Evolutionary conservation across 2,329 filamentous ascomycete genomes (phyloP).

Genomic region (Bipolaris zeicola): DNA sequence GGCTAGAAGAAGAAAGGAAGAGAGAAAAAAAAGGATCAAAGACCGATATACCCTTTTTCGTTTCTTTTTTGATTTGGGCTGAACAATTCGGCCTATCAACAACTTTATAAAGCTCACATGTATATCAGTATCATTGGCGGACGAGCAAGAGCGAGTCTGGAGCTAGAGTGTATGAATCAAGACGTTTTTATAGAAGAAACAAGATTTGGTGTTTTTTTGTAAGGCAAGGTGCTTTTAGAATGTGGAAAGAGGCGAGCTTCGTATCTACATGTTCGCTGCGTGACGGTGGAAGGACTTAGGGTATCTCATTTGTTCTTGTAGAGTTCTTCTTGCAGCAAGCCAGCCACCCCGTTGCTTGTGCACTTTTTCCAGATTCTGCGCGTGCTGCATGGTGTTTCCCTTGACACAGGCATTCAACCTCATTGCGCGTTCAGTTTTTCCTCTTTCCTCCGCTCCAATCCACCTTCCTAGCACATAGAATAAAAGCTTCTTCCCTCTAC

Average conservation of each 20-base stretch:
- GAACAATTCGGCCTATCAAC: slow-evolving; percentile 12
- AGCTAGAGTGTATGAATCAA: slow-evolving; percentile 23
- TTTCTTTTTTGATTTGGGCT: neutral
- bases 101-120: slow-evolving; percentile 5
- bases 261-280: neutral
- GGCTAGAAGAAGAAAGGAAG: neutral
- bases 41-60: slow-evolving; percentile 20
- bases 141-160: slow-evolving; percentile 20
- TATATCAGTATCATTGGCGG: slow-evolving; percentile 12
- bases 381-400: neutral
- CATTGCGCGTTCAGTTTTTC: neutral
- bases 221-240: neutral
- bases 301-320: slow-evolving; percentile 11
- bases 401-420: neutral
- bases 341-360: neutral
- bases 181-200: neutral
- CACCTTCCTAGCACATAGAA: slow-evolving; percentile 1
- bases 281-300: slow-evolving; percentile 4
- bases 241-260: neutral
- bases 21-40: neutral
- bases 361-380: neutral
- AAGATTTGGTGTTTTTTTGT: neutral
- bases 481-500: neutral
- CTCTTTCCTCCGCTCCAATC: neutral
- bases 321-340: slow-evolving; percentile 1